Evolutionary conservation across 225 moss, liverwort and hornwort genomes (phyloP), one percentile per base, ranked within the genome.

Genomic region (Thuidium tamariscinum): DNA sequence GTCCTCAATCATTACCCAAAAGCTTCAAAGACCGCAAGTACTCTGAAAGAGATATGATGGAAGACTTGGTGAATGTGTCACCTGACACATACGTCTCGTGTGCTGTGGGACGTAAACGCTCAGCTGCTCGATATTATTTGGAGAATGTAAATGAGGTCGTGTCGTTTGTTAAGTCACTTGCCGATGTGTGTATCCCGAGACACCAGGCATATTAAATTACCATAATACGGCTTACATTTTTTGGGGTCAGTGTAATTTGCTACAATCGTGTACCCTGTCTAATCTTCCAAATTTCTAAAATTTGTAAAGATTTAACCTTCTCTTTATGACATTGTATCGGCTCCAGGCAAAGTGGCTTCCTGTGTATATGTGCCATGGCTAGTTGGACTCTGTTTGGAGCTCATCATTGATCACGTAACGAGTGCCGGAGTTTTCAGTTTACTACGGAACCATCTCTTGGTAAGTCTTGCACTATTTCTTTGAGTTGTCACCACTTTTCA

Each of bases 71-170:
- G 91, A 95, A 95, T 89, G 92, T 97, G 41, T 93, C 95, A 51
- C 88, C 91, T 65, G 95, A 96, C 36, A 96, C 94, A 49, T 97
- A 96, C 83, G 95, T 97, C 82, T 96, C 96, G 57, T 97, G 97
- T 89, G 96, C 97, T 72, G 97, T 97, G 30, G 96, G 95, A 82
- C 91, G 94, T 60, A 94, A 93, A 88, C 92, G 93, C 79, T 97
- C 97, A 64, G 88, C 91, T 61, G 97, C 97, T 52, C 92, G 97
- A 82, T 96, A 93, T 86, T 97, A 95, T 82, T 87, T 97, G 92
- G 85, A 88, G 54, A 90, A 92, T 77, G 92, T 96, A 37, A 95
- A 96, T 70, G 95, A 97, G 83, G 97, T 97, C 39, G 95, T 96
- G 83, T 74, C 89, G 51, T 95, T 97, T 85, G 84, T 97, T 46